Percentiles rank a stretch among this genome's conserved stretches.
Conservation (phyloP, 306 rosid species). For the Pyrus bretschneideri region DNA sequence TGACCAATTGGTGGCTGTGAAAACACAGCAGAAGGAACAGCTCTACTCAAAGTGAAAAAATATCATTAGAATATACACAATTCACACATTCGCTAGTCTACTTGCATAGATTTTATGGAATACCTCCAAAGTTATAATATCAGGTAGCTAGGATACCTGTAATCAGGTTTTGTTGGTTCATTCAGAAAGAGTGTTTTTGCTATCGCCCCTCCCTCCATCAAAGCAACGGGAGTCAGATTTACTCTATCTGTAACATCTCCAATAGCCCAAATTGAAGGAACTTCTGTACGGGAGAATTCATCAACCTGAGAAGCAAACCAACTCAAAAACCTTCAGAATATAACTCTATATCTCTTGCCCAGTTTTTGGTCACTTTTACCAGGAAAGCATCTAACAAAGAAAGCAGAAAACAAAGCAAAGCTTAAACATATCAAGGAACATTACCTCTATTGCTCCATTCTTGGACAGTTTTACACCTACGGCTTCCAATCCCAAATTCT, state of each 20-base stretch:
- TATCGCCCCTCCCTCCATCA: conserved; percentile 93
- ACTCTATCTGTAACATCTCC: conserved; percentile 94
- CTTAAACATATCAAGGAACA: conserved; percentile 4
- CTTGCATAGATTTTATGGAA: neutral
- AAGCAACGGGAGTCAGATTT: conserved; percentile 96
- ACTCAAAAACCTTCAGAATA: neutral
- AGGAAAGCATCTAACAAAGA: neutral
- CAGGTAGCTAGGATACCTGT: conserved; percentile 49
- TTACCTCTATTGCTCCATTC: conserved; percentile 90
- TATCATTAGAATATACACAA: conserved; percentile 14
- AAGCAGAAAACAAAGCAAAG: conserved; percentile 6
- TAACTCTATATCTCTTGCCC: neutral
- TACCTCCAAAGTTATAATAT: neutral
- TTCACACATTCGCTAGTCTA: neutral
- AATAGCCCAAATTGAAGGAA: conserved; percentile 95
- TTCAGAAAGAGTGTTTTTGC: conserved; percentile 69
- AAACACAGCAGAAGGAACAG: conserved; percentile 92
- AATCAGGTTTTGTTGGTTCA: conserved; percentile 88
- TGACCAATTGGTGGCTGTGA: conserved; percentile 93
- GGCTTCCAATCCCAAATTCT: conserved; percentile 88
- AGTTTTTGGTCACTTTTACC: neutral
- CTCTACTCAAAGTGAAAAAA: conserved; percentile 37
- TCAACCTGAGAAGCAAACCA: conserved; percentile 53
- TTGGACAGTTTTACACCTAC: conserved; percentile 67
- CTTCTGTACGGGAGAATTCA: conserved; percentile 84